Evolutionary conservation across 179 eudicot species (phyloP), one percentile per base, ranked within the genome.

Genomic region (Nepenthes alata): DNA sequence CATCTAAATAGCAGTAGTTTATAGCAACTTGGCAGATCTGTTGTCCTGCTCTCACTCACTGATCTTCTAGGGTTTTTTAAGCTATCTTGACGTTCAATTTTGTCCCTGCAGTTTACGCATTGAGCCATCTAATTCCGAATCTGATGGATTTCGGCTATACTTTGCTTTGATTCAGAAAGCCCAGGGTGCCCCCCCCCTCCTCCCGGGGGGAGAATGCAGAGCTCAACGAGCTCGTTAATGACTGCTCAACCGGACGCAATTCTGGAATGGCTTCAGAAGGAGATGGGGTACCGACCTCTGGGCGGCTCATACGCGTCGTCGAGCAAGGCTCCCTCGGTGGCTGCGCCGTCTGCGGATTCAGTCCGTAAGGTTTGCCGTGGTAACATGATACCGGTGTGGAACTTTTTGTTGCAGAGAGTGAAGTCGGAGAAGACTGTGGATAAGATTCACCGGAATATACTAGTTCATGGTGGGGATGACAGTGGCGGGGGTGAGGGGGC

Each of bases 301-400:
- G 88, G 11, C 37, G 4, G 85, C 3, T 80, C 83, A 0, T 70
- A 72, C 70, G 60, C 58, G 6, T 76, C 91, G 1, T 61, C 86
- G 3, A 60, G 64, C 52, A 67, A 83, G 66, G 75, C 80, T 2
- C 66, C 78, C 2, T 36, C 69, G 57, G 76, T 74, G 12, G 47
- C 80, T 0, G 62, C 64, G 66, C 95, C 91, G 15, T 76, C 89
- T 0, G 68, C 60, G 2, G 98, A 85, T 39, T 78, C 96, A 6
- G 67, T 93, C 6, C 78, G 96, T 12, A 58, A 39, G 76, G 72
- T 85, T 61, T 88, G 85, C 65, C 80, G 97, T 0, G 97, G 97
- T 62, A 89, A 89, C 57, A 89, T 89, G 97, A 84, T 89, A 6
- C 97, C 97, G 0, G 86, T 89, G 35, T 89, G 95, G 97, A 80